A percentile compares a stretch with the other conserved stretches of the same genome.
phyloP scores from a whole-genome alignment of 2,329 filamentous ascomycete genomes.

The Aspergillus fijiensis region DNA sequence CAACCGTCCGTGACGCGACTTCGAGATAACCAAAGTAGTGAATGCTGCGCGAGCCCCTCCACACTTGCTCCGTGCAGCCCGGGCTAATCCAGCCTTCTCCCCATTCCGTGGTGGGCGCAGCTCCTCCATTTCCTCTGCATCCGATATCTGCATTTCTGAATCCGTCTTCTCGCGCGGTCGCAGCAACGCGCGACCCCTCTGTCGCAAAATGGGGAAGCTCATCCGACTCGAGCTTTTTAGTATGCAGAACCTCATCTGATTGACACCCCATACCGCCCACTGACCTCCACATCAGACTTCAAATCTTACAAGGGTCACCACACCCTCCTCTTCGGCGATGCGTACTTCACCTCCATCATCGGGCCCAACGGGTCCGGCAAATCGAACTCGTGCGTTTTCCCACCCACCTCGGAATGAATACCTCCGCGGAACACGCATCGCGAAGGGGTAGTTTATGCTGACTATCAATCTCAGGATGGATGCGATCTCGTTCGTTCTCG shows the following conservation, averaged over 20 bases:
- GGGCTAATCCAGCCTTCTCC: slow-evolving; percentile 8
- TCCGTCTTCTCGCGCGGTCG: slow-evolving; percentile 21
- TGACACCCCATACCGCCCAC: not conserved
- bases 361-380: slow-evolving; percentile 99
- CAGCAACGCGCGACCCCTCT: slow-evolving; percentile 26
- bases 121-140: not conserved
- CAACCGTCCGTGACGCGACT: slow-evolving; percentile 20
- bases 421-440: not conserved
- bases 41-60: slow-evolving; percentile 22
- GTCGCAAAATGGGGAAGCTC: slow-evolving; percentile 83
- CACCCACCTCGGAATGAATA: not conserved
- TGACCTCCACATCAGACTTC: slow-evolving; percentile 67
- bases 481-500: slow-evolving; percentile 96
- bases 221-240: slow-evolving; percentile 92
- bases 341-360: slow-evolving; percentile 98
- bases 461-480: slow-evolving; percentile 70
- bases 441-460: slow-evolving; percentile 18
- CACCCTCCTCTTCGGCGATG: slow-evolving; percentile 89
- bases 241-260: slow-evolving; percentile 47
- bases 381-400: slow-evolving; percentile 78
- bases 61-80: slow-evolving; percentile 15
- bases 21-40: slow-evolving; percentile 13
- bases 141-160: not conserved
- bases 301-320: slow-evolving; percentile 99
- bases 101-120: not conserved